These are phyloP conservation scores for Chenopodium berlandieri DNA, from an alignment of 148 eudicot species.

Conservation along the genomic window DNA sequence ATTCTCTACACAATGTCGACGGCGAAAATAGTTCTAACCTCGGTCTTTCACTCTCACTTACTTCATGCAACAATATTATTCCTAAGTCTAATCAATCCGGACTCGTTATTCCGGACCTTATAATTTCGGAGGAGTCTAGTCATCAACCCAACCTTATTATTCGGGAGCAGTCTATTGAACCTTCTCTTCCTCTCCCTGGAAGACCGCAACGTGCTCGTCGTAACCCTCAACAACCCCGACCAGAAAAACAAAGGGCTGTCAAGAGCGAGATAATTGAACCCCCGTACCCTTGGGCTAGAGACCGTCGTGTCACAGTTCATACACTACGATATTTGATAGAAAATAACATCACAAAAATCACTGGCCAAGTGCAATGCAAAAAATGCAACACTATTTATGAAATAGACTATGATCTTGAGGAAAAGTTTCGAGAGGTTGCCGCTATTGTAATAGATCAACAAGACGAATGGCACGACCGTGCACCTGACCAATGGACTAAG, in stretches of 20 bases:
- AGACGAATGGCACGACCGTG: constrained; percentile 13
- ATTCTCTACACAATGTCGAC: too few species aligned
- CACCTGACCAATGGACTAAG: not conserved
- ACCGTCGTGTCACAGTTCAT: constrained; percentile 42
- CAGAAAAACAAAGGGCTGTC: not conserved
- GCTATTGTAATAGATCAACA: not conserved
- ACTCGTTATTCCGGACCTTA: too few species aligned
- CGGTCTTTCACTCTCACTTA: not conserved
- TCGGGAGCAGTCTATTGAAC: too few species aligned
- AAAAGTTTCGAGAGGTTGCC: constrained; percentile 38
- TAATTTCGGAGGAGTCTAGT: too few species aligned
- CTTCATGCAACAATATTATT: not conserved
- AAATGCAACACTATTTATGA: constrained; percentile 40
- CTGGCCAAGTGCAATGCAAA: constrained; percentile 57
- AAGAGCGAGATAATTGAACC: constrained; percentile 21
- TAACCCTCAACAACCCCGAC: not conserved
- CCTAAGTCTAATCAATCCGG: too few species aligned
- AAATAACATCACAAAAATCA: constrained; percentile 28
- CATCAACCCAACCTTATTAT: too few species aligned
- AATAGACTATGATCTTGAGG: constrained; percentile 39
- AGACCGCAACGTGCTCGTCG: not conserved
- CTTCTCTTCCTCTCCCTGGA: not conserved
- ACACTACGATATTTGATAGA: constrained; percentile 18
- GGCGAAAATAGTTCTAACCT: not conserved
- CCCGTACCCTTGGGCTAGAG: constrained; percentile 64